Percentiles rank a stretch among this genome's conserved stretches.
phyloP scores from a whole-genome alignment of 2,329 filamentous ascomycete genomes.

The Pyrenophora teres region DNA sequence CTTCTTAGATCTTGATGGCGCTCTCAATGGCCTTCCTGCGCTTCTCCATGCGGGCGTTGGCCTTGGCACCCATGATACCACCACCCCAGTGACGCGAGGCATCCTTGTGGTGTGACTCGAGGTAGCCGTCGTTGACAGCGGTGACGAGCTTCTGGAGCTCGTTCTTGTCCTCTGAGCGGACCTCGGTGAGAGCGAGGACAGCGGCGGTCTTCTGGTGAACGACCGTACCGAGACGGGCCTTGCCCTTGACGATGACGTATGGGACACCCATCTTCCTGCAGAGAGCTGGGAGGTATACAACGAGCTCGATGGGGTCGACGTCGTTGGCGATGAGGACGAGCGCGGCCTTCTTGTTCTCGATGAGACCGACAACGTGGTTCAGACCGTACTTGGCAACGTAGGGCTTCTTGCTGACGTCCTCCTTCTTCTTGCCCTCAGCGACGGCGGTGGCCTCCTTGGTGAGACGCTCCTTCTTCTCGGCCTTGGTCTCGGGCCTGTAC shows the following conservation, averaged over 20 bases:
- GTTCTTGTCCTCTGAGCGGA: conserved; percentile 96
- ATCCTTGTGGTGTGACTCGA: conserved; percentile 87
- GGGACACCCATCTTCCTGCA: conserved; percentile 99
- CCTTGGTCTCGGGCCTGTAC: conserved; percentile 99
- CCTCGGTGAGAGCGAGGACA: conserved; percentile 93
- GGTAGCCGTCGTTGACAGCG: conserved; percentile 96
- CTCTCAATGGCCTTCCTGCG: conserved; percentile 91
- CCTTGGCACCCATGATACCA: conserved; percentile 99
- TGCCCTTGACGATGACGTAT: conserved; percentile 99
- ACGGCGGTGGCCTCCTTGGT: conserved; percentile 97
- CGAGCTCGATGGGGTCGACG: conserved; percentile 98
- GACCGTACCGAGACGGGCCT: conserved; percentile 97
- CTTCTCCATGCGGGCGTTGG: conserved; percentile 76
- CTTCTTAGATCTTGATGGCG: conserved; percentile 93
- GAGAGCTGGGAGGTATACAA: conserved; percentile 97
- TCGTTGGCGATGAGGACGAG: conserved; percentile 99
- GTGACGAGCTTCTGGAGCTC: conserved; percentile 97
- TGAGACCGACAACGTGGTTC: conserved; percentile 78
- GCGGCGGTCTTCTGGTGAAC: conserved; percentile 99
- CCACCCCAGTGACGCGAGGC: conserved; percentile 94
- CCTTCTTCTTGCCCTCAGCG: conserved; percentile 99
- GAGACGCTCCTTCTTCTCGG: conserved; percentile 99
- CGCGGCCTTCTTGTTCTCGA: conserved; percentile 95
- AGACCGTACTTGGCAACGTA: conserved; percentile 99
- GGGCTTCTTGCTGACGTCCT: conserved; percentile 97